Percentiles rank a stretch among this genome's conserved stretches.
These are phyloP conservation scores for Debaryomycetaceae sp. DNA, from an alignment of 1,139 yeast species.

Conservation along the genomic window DNA sequence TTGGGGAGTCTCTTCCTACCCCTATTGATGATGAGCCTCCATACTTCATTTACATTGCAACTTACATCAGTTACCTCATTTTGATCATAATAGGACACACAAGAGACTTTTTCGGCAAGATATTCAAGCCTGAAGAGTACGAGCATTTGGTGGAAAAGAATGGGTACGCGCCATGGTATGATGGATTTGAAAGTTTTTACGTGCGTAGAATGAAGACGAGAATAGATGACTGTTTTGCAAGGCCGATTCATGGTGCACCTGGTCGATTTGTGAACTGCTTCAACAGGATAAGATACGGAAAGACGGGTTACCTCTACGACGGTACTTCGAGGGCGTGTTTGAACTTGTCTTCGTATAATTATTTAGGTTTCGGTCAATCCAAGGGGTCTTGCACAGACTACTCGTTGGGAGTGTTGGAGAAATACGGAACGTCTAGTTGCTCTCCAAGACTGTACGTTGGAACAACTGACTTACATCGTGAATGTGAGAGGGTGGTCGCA, in stretches of 20 bases:
- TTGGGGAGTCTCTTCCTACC: conserved; percentile 53
- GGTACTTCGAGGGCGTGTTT: conserved; percentile 77
- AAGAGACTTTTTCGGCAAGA: conserved; percentile 81
- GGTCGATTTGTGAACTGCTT: conserved; percentile 84
- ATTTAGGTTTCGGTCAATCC: conserved; percentile 95
- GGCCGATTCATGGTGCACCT: conserved; percentile 96
- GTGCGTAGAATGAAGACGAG: conserved; percentile 88
- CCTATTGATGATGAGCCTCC: conserved; percentile 85
- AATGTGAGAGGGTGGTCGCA: conserved; percentile 77
- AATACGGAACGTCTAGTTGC: conserved; percentile 75
- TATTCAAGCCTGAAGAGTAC: conserved; percentile 63
- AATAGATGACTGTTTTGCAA: conserved; percentile 90
- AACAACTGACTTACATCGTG: conserved; percentile 68
- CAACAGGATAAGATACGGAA: conserved; percentile 66
- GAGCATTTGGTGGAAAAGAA: conserved; percentile 69
- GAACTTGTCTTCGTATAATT: conserved; percentile 87
- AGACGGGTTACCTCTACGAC: conserved; percentile 62
- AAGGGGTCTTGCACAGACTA: conserved; percentile 87
- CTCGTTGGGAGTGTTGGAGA: conserved; percentile 59
- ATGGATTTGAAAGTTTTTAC: conserved; percentile 90
- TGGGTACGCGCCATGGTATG: conserved; percentile 96
- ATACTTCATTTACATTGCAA: conserved; percentile 69
- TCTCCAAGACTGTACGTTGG: conserved; percentile 78
- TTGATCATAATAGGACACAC: conserved; percentile 86
- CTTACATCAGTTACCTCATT: conserved; percentile 79